Percentiles rank a stretch among this genome's conserved stretches.
Conservation (phyloP, 805 yeast species). For the Saturnispora mendoncae region DNA sequence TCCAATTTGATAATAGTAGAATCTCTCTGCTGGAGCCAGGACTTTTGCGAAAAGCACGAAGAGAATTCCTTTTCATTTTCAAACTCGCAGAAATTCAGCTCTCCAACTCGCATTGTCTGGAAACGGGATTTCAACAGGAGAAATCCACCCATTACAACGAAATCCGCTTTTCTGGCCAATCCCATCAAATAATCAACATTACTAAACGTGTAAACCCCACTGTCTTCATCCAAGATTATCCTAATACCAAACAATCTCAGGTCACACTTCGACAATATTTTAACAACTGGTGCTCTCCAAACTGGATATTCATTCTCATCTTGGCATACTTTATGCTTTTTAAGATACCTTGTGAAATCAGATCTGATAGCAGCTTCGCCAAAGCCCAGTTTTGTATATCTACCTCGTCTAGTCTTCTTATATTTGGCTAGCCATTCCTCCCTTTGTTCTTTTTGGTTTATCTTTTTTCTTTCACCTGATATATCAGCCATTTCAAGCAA, state of each 20-base stretch:
- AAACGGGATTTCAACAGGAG: neutral
- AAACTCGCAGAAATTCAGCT: conserved; percentile 10
- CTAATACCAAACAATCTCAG: neutral
- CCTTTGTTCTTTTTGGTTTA: conserved; percentile 13
- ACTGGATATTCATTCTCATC: conserved; percentile 17
- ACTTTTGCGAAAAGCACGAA: neutral
- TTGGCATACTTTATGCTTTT: too few species aligned
- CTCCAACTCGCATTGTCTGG: neutral
- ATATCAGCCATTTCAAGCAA: conserved; percentile 20
- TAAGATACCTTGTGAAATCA: too few species aligned
- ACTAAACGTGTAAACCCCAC: neutral
- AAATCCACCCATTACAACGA: neutral
- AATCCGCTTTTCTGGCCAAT: neutral
- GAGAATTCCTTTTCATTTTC: conserved; percentile 13
- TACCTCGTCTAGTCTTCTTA: neutral
- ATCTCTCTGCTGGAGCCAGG: neutral
- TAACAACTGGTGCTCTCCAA: conserved; percentile 17
- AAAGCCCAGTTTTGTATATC: too few species aligned
- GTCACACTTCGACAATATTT: neutral
- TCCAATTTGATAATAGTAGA: neutral
- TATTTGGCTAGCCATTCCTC: conserved; percentile 11
- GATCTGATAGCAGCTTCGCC: too few species aligned
- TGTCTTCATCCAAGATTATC: neutral
- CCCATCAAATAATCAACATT: neutral
- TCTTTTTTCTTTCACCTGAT: conserved; percentile 18